Conservation (phyloP, 78 protist species). For the Dictyostelium purpureum region DNA sequence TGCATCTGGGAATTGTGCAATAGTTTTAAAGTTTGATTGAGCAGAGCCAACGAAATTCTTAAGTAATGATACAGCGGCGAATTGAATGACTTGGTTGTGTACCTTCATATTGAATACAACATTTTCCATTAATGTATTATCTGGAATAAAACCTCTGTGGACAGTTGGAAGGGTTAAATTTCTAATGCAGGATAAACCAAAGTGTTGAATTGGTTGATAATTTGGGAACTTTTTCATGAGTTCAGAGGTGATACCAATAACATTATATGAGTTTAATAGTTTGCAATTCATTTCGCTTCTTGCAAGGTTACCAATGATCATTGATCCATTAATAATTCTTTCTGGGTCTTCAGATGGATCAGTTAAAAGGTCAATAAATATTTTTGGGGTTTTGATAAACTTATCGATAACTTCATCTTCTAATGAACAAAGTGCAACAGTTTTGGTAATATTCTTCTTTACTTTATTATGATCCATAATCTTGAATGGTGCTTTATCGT, state of each 20-base stretch:
- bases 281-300: slow-evolving; percentile 1
- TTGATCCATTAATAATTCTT: slow-evolving; percentile 20
- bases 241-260: neutral
- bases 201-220: slow-evolving; percentile 69
- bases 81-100: slow-evolving; percentile 66
- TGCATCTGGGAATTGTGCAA: neutral
- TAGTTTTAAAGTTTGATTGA: slow-evolving; percentile 1
- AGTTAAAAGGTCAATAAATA: slow-evolving; percentile 20
- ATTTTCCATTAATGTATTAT: neutral
- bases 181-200: neutral
- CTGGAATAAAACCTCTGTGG: slow-evolving; percentile 19
- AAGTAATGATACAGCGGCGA: slow-evolving; percentile 15
- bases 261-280: neutral
- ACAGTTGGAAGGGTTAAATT: slow-evolving; percentile 14
- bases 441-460: slow-evolving; percentile 34
- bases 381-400: slow-evolving; percentile 3
- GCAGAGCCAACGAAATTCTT: slow-evolving; percentile 30
- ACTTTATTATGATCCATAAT: slow-evolving; percentile 13
- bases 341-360: slow-evolving; percentile 29
- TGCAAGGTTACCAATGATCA: slow-evolving; percentile 64
- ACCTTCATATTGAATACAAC: slow-evolving; percentile 30
- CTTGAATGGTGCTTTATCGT: slow-evolving; percentile 15
- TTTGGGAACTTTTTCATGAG: slow-evolving; percentile 44
- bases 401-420: slow-evolving; percentile 20
- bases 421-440: slow-evolving; percentile 37